Evolutionary conservation across 2,329 filamentous ascomycete species (phyloP), one percentile per base, ranked within the genome.

Genomic region (Cordyceps farinosa): DNA sequence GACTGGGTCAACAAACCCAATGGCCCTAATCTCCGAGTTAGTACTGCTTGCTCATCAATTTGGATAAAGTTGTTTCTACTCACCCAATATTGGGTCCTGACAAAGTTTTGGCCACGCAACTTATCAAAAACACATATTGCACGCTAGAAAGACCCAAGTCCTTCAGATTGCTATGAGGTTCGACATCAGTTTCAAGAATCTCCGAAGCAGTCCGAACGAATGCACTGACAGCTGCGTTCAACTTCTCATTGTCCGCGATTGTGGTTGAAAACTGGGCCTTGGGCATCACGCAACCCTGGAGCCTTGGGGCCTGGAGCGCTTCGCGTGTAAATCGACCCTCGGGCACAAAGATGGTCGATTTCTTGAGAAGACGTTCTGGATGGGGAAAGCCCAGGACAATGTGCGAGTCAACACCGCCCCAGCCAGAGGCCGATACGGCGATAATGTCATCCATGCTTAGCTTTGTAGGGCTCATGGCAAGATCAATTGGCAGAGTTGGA

Each of bases 351-450:
- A 34, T 51, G 7, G 13, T 51, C 29, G 15, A 51, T 32, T n/a
- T 8, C 30, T 51, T 51, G 48, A 34, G 48, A 3, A 51, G 48
- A 3, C 15, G 7, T 4, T 51, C 27, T 32, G 22, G 22, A 27
- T 32, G 48, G 32, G 64, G 62, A 38, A 55, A 79, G 66, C 78
- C 79, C 3, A 79, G 78, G 60, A 79, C 80, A 72, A 78, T 79
- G 66, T 77, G 78, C 5, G 74, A 82, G 56, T 73, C 81, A 29
- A 80, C 80, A 13, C 80, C 77, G 56, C 79, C 80, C 40, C 80
- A 82, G 67, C 76, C 82, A 11, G 77, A 76, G 5, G 79, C 79
- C 1, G 79, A 66, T 9, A 66, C 62, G 6, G 64, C 53, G 32
- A 64, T 42, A 7, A 66, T 34, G 50, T 64, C 50, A 10, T 62